Evolutionary conservation across 2,329 filamentous ascomycete genomes (phyloP), one percentile per base, ranked within the genome.

Genomic region (Aureobasidium sp.): DNA sequence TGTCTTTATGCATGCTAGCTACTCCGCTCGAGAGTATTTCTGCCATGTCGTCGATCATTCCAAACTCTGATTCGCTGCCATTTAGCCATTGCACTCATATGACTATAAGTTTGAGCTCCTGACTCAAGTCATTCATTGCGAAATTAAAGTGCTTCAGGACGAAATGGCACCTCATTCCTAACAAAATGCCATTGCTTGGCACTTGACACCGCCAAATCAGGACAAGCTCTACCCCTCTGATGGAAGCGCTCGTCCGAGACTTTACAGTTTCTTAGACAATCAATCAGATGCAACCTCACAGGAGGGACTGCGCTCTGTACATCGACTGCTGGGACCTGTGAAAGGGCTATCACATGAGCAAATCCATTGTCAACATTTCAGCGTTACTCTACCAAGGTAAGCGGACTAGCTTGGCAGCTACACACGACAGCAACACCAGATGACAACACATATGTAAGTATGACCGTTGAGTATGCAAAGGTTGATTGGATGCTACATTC

Each of bases 391-490:
- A 3, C 16, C 22, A 12, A 10, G 4, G 12, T 29, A 49, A 14
- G 34, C 4, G 16, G 11, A 35, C 30, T 39, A 34, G 32, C 45
- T 49, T 49, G 34, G 45, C 45, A 38, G 45, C 45, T 29, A 29
- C 45, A 49, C 45, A 27, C 17, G 16, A 16, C 19, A 30, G n/a
- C 45, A 39, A 16, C 35, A 27, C 48, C 37, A 14, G 25, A 51
- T 51, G 48, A 51, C 48, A 30, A 25, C 48, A 51, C 48, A 50
- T 27, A 41, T 41, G 48, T 51, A 41, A 51, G 48, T 51, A 51
- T 51, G 48, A 51, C 48, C 48, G 48, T 41, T 41, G 37, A 27
- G 32, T 19, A 19, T 32, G 37, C 48, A 19, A 41, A 51, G 34
- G 12, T 34, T 44, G n/a, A 51, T 25, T 51, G 19, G 35, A 30